Percentiles rank a stretch among this genome's conserved stretches.
Evolutionary conservation across 345 rosid species (phyloP).

Genomic region (Eucalyptus cloeziana): DNA sequence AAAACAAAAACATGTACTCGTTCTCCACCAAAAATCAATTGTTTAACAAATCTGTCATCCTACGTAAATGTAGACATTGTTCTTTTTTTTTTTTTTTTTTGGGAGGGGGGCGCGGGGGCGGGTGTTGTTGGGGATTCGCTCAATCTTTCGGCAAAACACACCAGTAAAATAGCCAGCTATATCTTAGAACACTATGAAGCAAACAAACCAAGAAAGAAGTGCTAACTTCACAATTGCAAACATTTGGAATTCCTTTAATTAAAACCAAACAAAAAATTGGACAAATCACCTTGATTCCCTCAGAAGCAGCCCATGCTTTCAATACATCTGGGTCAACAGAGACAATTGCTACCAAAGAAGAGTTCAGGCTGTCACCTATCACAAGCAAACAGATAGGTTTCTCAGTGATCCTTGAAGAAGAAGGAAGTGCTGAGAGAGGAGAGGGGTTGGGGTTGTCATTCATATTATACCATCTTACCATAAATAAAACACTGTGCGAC

Average conservation of each 20-base stretch:
- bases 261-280: not conserved
- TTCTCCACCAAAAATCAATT: not conserved
- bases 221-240: not conserved
- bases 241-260: not conserved
- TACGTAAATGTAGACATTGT: not conserved
- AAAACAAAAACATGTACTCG: not conserved
- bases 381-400: not conserved
- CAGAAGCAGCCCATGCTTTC: constrained; percentile 76
- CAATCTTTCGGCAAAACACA: not conserved
- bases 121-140: not conserved
- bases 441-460: not conserved
- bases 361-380: constrained; percentile 91
- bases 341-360: constrained; percentile 77
- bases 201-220: not conserved
- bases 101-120: accelerated
- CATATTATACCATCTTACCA: constrained; percentile 21
- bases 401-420: not conserved
- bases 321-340: constrained; percentile 74
- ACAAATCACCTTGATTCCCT: constrained; percentile 64
- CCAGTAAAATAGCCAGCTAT: not conserved
- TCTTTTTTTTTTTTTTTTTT: too few relatives aligned
- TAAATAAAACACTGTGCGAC: constrained; percentile 75
- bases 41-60: not conserved
- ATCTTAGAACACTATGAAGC: not conserved
- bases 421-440: not conserved